Evolutionary conservation across 805 yeast species (phyloP).

Genomic region (Wickerhamomyces sydowiorum): DNA sequence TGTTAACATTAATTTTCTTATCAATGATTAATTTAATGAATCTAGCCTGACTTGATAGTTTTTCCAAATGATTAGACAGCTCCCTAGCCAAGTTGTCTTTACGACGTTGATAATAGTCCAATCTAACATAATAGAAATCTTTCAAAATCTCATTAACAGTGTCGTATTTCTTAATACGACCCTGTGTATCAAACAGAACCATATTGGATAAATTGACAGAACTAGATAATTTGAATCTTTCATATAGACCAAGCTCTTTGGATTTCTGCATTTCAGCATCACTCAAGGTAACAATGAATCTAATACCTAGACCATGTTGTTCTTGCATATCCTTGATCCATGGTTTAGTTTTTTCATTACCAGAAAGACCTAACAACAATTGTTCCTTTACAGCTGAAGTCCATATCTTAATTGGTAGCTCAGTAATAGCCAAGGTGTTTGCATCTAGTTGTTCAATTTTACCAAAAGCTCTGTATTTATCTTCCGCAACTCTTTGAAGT

Average conservation of each 20-base stretch:
- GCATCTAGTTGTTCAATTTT: conserved; percentile 75
- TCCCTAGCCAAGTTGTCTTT: conserved; percentile 72
- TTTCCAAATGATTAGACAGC: conserved; percentile 69
- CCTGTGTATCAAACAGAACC: conserved; percentile 93
- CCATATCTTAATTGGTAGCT: conserved; percentile 91
- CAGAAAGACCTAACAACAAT: conserved; percentile 64
- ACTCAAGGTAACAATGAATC: conserved; percentile 69
- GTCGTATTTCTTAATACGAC: conserved; percentile 80
- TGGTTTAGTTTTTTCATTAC: conserved; percentile 65
- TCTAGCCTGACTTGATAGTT: conserved; percentile 76
- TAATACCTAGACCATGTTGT: conserved; percentile 79
- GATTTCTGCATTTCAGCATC: conserved; percentile 83
- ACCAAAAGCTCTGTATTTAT: conserved; percentile 74
- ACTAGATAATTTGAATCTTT: conserved; percentile 72
- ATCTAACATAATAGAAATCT: conserved; percentile 81
- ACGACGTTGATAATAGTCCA: conserved; percentile 86
- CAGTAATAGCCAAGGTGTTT: conserved; percentile 81
- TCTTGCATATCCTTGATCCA: conserved; percentile 96
- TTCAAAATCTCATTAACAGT: conserved; percentile 68
- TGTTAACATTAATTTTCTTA: conserved; percentile 59
- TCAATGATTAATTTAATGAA: conserved; percentile 90
- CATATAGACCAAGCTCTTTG: conserved; percentile 67
- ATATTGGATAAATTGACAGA: conserved; percentile 72
- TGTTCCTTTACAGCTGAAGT: conserved; percentile 85
- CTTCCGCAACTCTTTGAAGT: conserved; percentile 57